These are phyloP conservation scores for Thozetella sp. DNA, from an alignment of 495 filamentous ascomycete genomes.

Conservation along the genomic window DNA sequence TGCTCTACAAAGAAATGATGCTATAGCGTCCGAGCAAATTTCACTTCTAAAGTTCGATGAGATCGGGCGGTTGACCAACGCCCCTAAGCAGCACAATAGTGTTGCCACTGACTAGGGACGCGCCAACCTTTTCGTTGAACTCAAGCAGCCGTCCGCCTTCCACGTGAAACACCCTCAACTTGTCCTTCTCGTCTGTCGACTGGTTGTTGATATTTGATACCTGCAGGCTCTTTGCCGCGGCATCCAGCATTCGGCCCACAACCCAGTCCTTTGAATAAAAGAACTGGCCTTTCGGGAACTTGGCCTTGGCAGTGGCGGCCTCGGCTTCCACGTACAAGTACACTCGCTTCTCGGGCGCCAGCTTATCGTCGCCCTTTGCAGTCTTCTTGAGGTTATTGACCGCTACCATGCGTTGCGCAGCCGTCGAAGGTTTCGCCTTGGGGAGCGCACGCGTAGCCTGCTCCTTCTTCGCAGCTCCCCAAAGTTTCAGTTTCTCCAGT, in stretches of 20 bases:
- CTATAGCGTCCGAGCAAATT: neutral
- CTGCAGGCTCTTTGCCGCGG: conserved; percentile 78
- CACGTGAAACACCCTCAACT: conserved; percentile 85
- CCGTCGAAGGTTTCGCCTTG: conserved; percentile 61
- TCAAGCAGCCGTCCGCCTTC: conserved; percentile 84
- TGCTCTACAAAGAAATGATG: neutral
- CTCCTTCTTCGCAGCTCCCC: conserved; percentile 50
- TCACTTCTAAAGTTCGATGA: conserved; percentile 38
- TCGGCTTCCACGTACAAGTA: conserved; percentile 89
- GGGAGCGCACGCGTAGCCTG: conserved; percentile 46
- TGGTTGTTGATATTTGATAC: conserved; percentile 91
- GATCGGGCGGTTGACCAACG: conserved; percentile 60
- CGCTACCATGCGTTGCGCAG: conserved; percentile 60
- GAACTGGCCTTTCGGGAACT: conserved; percentile 77
- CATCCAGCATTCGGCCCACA: conserved; percentile 84
- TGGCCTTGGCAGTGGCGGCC: conserved; percentile 73
- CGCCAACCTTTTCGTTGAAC: conserved; percentile 81
- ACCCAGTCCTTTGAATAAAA: conserved; percentile 87
- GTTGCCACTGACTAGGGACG: conserved; percentile 73
- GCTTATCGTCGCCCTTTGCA: conserved; percentile 84
- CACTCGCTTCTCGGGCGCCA: conserved; percentile 77
- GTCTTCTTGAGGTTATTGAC: conserved; percentile 77
- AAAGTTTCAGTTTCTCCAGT: conserved; percentile 64
- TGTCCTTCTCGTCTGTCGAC: conserved; percentile 72
- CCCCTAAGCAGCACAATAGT: conserved; percentile 88